Evolutionary conservation across 306 rosid genomes (phyloP), one percentile per base, ranked within the genome.

Genomic region (Gillenia trifoliata): DNA sequence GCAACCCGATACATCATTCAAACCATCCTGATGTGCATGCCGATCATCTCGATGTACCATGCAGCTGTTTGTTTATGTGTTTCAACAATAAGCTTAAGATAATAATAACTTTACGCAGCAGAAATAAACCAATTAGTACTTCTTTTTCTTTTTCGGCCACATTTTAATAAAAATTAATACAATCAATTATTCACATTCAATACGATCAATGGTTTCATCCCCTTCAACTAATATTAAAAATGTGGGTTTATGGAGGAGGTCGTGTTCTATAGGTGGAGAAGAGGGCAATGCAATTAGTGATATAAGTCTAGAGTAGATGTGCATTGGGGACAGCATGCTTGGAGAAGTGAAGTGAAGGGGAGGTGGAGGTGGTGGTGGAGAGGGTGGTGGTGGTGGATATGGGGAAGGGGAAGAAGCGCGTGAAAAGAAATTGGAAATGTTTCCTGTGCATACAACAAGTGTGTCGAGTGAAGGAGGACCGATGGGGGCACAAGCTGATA

Each of bases 371-470:
- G 19, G 20, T 4, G 50, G 50, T 43, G 50, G 50, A 15, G 52
- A 2, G 11, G 10, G 40, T 36, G 40, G 40, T 10, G 50, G 80
- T 70, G 79, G 80, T 70, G 77, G 79, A 82, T 77, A 91, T 87
- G 84, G 90, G 93, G 83, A 85, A 85, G 77, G 87, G 80, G 72
- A 83, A 69, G 70, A 83, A 73, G 91, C 82, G 85, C 82, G 86
- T 87, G 83, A 78, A 79, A 83, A 77, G 68, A 74, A 83, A 82
- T 67, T 47, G 52, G 19, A 84, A 77, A 85, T 94, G 99, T 92
- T 90, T 91, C 93, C 95, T 81, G 66, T 68, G 85, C 50, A 69
- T 79, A 73, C 82, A 85, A 40, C 92, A 94, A 71, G 86, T 76
- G 79, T 89, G 96, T 88, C 89, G 79, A 81, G 62, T 41, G 74